These are phyloP conservation scores for Monascus ruber DNA, from an alignment of 2,329 filamentous ascomycete genomes.

Conservation along the genomic window DNA sequence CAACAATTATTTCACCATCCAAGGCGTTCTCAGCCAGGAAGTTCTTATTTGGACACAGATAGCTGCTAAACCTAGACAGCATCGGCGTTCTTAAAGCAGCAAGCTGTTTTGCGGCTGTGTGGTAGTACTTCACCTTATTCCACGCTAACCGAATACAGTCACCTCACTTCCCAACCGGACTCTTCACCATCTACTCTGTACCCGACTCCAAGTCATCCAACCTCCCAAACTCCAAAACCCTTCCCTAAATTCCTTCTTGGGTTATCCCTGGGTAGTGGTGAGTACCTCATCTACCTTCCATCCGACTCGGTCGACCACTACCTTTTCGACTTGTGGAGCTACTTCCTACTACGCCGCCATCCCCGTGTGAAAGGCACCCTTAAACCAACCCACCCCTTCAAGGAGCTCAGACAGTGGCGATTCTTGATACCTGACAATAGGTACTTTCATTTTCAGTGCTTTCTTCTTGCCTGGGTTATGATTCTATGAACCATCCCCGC, in stretches of 20 bases:
- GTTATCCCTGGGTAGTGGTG: conserved; percentile 14
- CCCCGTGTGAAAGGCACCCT: conserved; percentile 11
- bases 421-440: conserved; percentile 33
- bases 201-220: conserved; percentile 22
- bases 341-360: conserved; percentile 13
- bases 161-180: conserved; percentile 30
- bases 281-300: conserved; percentile 3
- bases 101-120: conserved; percentile 6
- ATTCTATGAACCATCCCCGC: conserved; percentile 6
- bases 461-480: conserved; percentile 8
- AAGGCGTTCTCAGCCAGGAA: background rate
- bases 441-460: conserved; percentile 17
- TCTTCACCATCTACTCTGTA: conserved; percentile 20
- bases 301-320: conserved; percentile 9
- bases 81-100: no score
- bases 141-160: conserved; percentile 33
- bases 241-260: conserved; percentile 10
- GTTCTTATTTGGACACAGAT: no score
- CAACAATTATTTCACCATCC: background rate
- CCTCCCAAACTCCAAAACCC: conserved; percentile 5
- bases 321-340: conserved; percentile 13
- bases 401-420: conserved; percentile 27
- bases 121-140: conserved; percentile 13
- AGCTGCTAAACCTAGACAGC: no score
- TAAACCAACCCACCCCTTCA: conserved; percentile 20